Evolutionary conservation across 805 yeast genomes (phyloP), one percentile per base, ranked within the genome.

Genomic region (Isabelozyma pseudorhagii): DNA sequence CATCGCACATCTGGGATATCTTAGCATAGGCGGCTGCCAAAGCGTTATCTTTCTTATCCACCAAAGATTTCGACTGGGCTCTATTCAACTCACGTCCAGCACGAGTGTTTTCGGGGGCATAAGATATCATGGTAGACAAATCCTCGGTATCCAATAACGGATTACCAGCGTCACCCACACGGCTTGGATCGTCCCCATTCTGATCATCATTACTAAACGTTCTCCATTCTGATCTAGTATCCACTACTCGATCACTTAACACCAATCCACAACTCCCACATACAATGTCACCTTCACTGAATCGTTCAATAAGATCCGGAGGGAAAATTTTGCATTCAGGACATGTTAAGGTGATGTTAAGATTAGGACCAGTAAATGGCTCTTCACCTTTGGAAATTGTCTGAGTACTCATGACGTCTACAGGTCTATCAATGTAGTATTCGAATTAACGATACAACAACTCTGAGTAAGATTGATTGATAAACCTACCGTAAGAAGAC

Each of bases 111-210:
- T 90, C 96, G 38, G 89, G 89, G 15, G 87, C 91, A 50, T 85
- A 84, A 27, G 97, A 88, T 52, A 94, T 94, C 76, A 92, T 85
- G 4, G 99, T 93, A 13, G 96, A 89, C 49, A 93, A 82, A 67
- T 92, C 96, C 59, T 88, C 93, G 17, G 96, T 87, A 62, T 92
- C 97, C 57, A 94, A 77, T 48, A 92, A 74, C 8, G 97, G 97
- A 64, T 92, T 92, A 14, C 91, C 85, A 5, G 97, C 97, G 64
- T 92, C 97, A 68, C 99, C 99, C 54, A 93, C 99, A 88, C 99
- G 98, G 56, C 94, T 85, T 4, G 99, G 99, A 67, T 93, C 99
- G 68, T 91, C 97, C 60, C 96, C 96, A 59, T 93, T 94, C 67
- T 93, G 98, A 68, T 93, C 99, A 67, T 93, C 99, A 64, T 94